These are phyloP conservation scores for Zygotorulaspora mrakii DNA, from an alignment of 1,139 yeast species.

Conservation along the genomic window DNA sequence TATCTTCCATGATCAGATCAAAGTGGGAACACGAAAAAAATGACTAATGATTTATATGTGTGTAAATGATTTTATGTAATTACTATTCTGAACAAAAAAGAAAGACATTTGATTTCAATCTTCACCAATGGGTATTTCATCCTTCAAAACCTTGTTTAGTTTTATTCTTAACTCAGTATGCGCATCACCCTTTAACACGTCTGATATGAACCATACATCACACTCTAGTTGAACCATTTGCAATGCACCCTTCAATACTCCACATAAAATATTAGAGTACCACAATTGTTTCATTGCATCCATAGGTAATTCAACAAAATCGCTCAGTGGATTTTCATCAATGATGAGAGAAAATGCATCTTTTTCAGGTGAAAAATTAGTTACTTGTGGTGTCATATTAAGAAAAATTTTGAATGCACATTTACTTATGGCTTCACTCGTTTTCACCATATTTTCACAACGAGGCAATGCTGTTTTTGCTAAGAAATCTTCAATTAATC, in stretches of 20 bases:
- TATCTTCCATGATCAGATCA: constrained; percentile 24
- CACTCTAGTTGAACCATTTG: constrained; percentile 96
- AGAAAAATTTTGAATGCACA: constrained; percentile 88
- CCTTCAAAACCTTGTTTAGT: constrained; percentile 70
- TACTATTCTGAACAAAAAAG: background rate
- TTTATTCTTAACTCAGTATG: constrained; percentile 74
- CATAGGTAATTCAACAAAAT: constrained; percentile 89
- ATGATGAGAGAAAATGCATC: constrained; percentile 70
- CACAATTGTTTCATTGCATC: constrained; percentile 72
- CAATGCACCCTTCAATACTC: constrained; percentile 84
- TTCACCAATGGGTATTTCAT: constrained; percentile 96
- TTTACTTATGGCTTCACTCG: constrained; percentile 81
- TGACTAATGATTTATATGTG: constrained; percentile 10
- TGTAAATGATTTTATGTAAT: too few species aligned
- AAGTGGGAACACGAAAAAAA: constrained; percentile 25
- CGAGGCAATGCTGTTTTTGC: constrained; percentile 83
- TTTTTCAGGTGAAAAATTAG: constrained; percentile 74
- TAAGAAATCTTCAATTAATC: constrained; percentile 88
- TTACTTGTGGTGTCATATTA: constrained; percentile 71
- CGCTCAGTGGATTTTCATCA: constrained; percentile 86
- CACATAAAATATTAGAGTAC: constrained; percentile 89
- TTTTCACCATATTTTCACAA: constrained; percentile 75
- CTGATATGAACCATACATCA: constrained; percentile 76
- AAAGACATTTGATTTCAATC: constrained; percentile 56
- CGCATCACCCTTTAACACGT: constrained; percentile 77